Base-by-base conservation (phyloP, 2,329 filamentous ascomycete species). In the Penicillium sp. region DNA sequence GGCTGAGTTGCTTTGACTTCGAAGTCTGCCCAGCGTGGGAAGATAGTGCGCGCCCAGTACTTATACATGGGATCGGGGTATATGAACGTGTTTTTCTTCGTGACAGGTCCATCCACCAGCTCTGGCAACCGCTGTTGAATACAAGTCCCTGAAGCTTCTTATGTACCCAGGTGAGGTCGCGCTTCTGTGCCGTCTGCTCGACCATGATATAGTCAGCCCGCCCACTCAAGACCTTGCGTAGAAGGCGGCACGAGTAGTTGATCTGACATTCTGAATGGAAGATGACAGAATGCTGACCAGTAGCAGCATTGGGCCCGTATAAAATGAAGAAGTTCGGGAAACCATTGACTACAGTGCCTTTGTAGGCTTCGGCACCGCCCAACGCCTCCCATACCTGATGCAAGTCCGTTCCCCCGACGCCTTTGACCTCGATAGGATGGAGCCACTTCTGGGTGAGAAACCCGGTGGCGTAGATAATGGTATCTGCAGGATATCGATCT, bases 251-350 rank as follows among this genome's bases (percentile, higher is more conserved):
- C 10, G 61, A 56, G 25, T 61, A 65, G 53, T 65, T 65, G 59
- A 65, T 65, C 40, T 65, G 63, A 30, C 63, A 65, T 30, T 65
- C 61, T 2, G 63, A 65, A 26, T 65, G 63, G 45, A 65, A 66
- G 25, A 66, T 66, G n/a, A 62, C 64, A 46, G 64, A 64, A 30
- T 64, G 59, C 19, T 66, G 64, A 4, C 62, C 64, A 14, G 59
- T 64, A 4, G 38, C 60, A 4, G 62, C 62, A 55, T 66, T 66
- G 33, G 64, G 64, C 0, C 64, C 62, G 43, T 62, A 64, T 4
- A 66, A 48, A 26, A 66, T 61, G 52, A 64, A 64, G 51, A 66
- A 58, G 22, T 64, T 66, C 3, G 62, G 62, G 38, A 64, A 66
- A 10, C 30, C 58, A 51, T 45, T 57, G 22, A 66, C 62, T 1